phyloP scores from a whole-genome alignment of 2,329 filamentous ascomycete genomes.

The Dactylonectria estremocensis region DNA sequence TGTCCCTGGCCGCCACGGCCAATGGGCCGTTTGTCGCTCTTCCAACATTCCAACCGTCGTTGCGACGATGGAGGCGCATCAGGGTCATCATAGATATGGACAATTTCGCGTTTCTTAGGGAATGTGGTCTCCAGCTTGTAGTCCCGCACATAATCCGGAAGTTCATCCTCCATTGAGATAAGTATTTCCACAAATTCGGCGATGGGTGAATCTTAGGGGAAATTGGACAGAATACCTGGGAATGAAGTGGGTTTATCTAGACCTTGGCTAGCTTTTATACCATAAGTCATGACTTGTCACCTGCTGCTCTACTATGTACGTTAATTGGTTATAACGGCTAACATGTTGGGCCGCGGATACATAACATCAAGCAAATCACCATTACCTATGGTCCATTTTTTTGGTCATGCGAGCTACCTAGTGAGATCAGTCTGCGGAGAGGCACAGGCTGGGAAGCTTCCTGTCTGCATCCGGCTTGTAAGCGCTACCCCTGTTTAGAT shows the following conservation, averaged over 20 bases:
- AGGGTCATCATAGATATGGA: constrained; percentile 33
- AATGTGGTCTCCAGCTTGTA: constrained; percentile 28
- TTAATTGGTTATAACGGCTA: neutral
- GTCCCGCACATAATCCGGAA: constrained; percentile 25
- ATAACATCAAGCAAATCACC: neutral
- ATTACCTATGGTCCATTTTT: neutral
- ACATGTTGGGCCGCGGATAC: neutral
- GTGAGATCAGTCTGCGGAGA: neutral
- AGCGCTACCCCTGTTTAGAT: neutral
- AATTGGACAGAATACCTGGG: constrained; percentile 2
- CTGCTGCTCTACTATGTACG: neutral
- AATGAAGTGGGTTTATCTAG: constrained; percentile 1
- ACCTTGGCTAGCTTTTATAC: neutral
- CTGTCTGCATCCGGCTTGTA: neutral
- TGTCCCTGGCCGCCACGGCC: constrained; percentile 35
- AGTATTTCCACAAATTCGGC: constrained; percentile 11
- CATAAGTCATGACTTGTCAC: neutral
- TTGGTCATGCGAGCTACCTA: neutral
- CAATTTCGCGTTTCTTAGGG: constrained; percentile 17
- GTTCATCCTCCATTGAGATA: constrained; percentile 2
- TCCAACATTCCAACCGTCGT: constrained; percentile 35
- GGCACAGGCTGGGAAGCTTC: neutral
- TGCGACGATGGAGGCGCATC: constrained; percentile 27
- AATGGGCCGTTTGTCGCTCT: constrained; percentile 26
- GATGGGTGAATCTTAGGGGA: constrained; percentile 6